phyloP scores from a whole-genome alignment of 257 asterid species.

The Petunia secreta region DNA sequence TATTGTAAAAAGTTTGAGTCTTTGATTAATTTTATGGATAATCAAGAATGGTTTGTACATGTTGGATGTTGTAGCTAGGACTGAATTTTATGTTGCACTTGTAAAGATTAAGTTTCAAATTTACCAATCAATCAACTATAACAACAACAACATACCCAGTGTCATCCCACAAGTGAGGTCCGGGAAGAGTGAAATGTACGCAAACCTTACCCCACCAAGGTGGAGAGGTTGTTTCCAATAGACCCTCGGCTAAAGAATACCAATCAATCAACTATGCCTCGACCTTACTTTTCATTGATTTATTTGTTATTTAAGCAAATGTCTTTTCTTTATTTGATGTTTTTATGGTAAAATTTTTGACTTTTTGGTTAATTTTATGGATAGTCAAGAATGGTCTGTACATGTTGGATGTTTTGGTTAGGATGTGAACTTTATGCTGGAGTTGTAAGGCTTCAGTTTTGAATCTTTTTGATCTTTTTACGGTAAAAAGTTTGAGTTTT shows the following conservation, averaged over 20 bases:
- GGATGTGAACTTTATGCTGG: background rate
- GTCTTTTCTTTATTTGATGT: background rate
- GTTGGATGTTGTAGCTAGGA: background rate
- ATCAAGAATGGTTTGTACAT: constrained; percentile 1
- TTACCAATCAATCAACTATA: too few species aligned
- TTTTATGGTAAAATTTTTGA: background rate
- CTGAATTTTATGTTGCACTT: background rate
- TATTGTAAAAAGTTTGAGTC: background rate
- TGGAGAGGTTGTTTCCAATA: too few species aligned
- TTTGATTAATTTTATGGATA: background rate
- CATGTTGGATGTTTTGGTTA: background rate
- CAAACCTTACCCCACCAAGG: too few species aligned
- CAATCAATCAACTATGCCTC: too few species aligned
- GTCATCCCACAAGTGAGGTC: too few species aligned
- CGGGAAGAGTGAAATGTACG: too few species aligned
- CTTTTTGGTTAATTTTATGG: background rate
- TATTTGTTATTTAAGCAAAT: background rate
- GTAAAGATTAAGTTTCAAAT: background rate
- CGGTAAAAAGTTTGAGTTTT: too few species aligned
- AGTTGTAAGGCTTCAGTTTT: background rate
- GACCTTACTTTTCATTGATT: too few species aligned
- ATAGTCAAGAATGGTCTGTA: background rate
- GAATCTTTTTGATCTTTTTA: background rate
- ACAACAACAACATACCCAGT: too few species aligned
- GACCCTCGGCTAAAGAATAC: too few species aligned